phyloP scores from a whole-genome alignment of 129 eudicot species.

The Smallanthus sonchifolius region DNA sequence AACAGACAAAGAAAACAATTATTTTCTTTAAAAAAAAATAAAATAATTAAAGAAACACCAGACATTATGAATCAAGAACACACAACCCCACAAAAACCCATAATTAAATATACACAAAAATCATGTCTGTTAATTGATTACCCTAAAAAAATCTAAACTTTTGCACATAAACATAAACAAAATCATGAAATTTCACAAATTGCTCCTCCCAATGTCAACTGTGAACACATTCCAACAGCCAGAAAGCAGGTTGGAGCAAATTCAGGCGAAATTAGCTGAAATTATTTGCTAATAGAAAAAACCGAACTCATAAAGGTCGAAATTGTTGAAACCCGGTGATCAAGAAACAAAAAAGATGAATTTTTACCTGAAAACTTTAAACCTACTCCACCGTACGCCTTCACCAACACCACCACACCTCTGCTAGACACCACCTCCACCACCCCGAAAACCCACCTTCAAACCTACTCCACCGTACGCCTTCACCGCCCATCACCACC shows the following conservation, averaged over 20 bases:
- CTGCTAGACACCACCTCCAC: too few relatives aligned
- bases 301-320: constrained; percentile 2
- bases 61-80: constrained; percentile 5
- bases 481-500: too few relatives aligned
- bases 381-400: too few relatives aligned
- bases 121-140: background rate
- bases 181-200: constrained; percentile 4
- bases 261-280: constrained; percentile 16
- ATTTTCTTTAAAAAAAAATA: background rate
- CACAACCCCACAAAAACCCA: constrained; percentile 3
- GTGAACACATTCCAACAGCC: background rate
- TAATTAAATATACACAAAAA: constrained; percentile 5
- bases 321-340: background rate
- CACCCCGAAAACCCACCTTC: too few relatives aligned
- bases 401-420: too few relatives aligned
- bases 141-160: background rate
- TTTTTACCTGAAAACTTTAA: constrained; percentile 42
- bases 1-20: constrained; percentile 4
- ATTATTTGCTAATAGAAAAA: background rate
- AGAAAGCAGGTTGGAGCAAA: constrained; percentile 2
- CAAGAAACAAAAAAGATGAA: background rate
- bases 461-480: too few relatives aligned
- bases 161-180: background rate
- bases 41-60: background rate
- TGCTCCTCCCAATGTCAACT: constrained; percentile 8